Conservation (phyloP, 192 early-diverging fungal species). For the Gryganskiella cystojenkinii region DNA sequence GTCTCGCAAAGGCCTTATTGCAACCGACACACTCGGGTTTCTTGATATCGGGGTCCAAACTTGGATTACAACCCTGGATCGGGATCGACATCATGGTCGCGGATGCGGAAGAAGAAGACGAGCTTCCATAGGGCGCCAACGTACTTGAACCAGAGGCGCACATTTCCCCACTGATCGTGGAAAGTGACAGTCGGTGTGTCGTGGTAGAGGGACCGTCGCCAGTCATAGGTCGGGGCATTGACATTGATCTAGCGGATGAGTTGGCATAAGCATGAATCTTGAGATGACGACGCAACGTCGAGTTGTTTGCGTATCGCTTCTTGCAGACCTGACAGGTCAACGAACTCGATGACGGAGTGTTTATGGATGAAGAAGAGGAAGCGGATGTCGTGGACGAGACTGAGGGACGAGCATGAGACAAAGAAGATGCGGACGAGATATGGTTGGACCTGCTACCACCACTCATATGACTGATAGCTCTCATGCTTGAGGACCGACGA, state of each 20-base stretch:
- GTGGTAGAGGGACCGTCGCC: no score
- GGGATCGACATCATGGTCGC: no score
- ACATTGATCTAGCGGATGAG: neutral
- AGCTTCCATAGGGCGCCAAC: no score
- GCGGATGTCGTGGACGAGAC: neutral
- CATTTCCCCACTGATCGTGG: no score
- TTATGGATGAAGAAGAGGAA: neutral
- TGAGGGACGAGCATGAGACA: no score
- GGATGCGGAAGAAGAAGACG: neutral
- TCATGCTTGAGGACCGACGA: neutral
- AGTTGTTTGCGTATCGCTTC: conserved; percentile 43
- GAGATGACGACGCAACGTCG: conserved; percentile 32
- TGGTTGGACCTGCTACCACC: no score
- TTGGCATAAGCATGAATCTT: conserved; percentile 36
- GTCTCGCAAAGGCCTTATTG: conserved; percentile 45
- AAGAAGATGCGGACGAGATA: no score
- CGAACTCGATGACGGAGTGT: neutral
- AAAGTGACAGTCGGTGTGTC: no score
- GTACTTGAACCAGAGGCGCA: no score
- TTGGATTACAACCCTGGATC: conserved; percentile 18
- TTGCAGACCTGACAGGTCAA: conserved; percentile 16
- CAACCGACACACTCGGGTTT: conserved; percentile 46
- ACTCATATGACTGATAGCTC: no score
- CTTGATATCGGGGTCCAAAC: conserved; percentile 21
- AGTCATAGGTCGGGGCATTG: neutral